Conservation (phyloP, 2,329 filamentous ascomycete species). For the Ophiognomonia clavigignenti-juglandacearum region DNA sequence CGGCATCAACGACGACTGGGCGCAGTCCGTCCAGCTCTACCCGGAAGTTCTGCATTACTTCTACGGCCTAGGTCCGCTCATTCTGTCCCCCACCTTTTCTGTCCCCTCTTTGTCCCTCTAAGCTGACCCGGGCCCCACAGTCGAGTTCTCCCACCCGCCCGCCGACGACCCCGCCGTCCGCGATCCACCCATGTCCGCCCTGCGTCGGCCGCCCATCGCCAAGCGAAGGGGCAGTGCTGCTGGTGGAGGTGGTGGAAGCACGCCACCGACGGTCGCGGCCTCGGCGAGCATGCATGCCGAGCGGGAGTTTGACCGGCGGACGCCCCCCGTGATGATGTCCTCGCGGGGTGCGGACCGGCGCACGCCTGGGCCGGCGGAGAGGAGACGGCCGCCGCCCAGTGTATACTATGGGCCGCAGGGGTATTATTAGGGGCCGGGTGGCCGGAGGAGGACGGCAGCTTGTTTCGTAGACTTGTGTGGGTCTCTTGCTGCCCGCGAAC, state of each 20-base stretch:
- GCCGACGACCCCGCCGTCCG: slow-evolving; percentile 57
- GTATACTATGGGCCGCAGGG: slow-evolving; percentile 16
- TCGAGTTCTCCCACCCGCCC: slow-evolving; percentile 59
- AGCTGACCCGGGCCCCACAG: slow-evolving; percentile 22
- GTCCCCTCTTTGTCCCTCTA: background rate
- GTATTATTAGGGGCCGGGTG: background rate
- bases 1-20: slow-evolving; percentile 77
- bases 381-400: slow-evolving; percentile 17
- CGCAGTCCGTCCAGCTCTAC: slow-evolving; percentile 68
- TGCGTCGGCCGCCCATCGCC: slow-evolving; percentile 36
- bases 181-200: slow-evolving; percentile 54
- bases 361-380: slow-evolving; percentile 29
- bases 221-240: slow-evolving; percentile 32
- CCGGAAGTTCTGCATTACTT: slow-evolving; percentile 81
- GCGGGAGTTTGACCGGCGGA: slow-evolving; percentile 28
- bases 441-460: too few species aligned
- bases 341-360: slow-evolving; percentile 30
- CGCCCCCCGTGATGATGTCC: slow-evolving; percentile 24
- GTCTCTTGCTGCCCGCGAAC: too few species aligned
- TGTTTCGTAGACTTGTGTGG: too few species aligned
- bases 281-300: slow-evolving; percentile 30
- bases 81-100: background rate
- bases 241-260: slow-evolving; percentile 3
- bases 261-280: slow-evolving; percentile 31
- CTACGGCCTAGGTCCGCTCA: slow-evolving; percentile 51